Percentiles rank a stretch among this genome's conserved stretches.
Evolutionary conservation across 768 basidiomycete genomes (phyloP).

Genomic region (Boletus fagicola): DNA sequence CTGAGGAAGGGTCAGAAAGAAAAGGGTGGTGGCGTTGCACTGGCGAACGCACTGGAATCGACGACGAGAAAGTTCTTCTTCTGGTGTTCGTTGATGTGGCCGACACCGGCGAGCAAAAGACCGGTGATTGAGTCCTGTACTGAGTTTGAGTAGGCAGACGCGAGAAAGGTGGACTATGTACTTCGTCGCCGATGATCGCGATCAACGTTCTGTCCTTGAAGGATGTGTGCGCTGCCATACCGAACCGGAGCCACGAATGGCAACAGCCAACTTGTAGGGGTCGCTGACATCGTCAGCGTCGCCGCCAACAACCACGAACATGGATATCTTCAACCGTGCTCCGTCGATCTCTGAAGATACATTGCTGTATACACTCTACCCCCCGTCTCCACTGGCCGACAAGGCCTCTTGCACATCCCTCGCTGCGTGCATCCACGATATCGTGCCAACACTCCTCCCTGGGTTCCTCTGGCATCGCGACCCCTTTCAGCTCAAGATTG

Average conservation of each 20-base stretch:
- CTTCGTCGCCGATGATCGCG: conserved; percentile 98
- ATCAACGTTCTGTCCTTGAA: conserved; percentile 84
- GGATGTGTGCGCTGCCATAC: conserved; percentile 52
- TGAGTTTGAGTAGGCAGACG: conserved; percentile 9
- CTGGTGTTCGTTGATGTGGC: conserved; percentile 85
- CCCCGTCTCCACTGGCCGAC: conserved; percentile 51
- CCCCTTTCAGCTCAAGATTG: conserved; percentile 73
- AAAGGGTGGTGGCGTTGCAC: background rate
- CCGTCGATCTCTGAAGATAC: conserved; percentile 87
- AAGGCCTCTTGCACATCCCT: conserved; percentile 60
- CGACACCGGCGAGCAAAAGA: conserved; percentile 90
- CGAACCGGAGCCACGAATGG: conserved; percentile 18
- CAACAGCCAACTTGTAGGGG: background rate
- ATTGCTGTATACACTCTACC: conserved; percentile 73
- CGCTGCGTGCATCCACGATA: conserved; percentile 62
- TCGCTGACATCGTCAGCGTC: background rate
- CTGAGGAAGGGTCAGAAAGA: conserved; percentile 40
- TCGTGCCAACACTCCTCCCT: conserved; percentile 53
- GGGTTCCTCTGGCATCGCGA: conserved; percentile 84
- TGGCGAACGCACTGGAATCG: conserved; percentile 72
- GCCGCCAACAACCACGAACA: conserved; percentile 18
- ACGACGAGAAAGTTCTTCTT: conserved; percentile 99
- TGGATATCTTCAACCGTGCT: conserved; percentile 71
- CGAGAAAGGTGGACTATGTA: conserved; percentile 31
- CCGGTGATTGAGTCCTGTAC: conserved; percentile 94